Conservation (phyloP, 2,329 filamentous ascomycete genomes). For the Epichloe glyceriae region DNA sequence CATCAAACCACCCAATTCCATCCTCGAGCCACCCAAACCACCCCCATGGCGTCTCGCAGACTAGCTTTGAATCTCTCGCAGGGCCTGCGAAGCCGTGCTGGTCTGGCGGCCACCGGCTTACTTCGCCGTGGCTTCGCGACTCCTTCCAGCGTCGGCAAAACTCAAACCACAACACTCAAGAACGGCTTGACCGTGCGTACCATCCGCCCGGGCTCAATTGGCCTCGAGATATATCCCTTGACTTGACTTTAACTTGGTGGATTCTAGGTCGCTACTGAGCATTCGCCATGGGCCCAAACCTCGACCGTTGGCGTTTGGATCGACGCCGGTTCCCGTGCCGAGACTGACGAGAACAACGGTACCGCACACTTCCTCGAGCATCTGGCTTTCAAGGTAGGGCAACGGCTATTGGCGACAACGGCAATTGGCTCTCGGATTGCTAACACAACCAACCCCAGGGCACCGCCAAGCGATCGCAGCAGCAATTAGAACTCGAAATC, state of each 20-base stretch:
- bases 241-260: constrained; percentile 15
- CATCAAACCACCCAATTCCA: constrained; percentile 44
- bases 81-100: constrained; percentile 77
- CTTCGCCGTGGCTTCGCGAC: constrained; percentile 83
- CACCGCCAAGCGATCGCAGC: constrained; percentile 85
- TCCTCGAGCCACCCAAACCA: constrained; percentile 34
- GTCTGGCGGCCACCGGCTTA: constrained; percentile 63
- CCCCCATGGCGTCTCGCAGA: constrained; percentile 87
- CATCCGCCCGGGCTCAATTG: constrained; percentile 25
- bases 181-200: constrained; percentile 84
- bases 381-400: constrained; percentile 90
- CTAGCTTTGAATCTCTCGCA: constrained; percentile 89
- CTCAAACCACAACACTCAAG: constrained; percentile 88
- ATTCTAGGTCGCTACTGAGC: constrained; percentile 82
- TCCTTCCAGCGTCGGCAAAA: constrained; percentile 68
- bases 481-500: constrained; percentile 97
- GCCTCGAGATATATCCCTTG: constrained; percentile 11
- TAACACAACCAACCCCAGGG: constrained; percentile 40
- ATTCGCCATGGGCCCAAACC: constrained; percentile 96
- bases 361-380: constrained; percentile 99
- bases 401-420: background rate
- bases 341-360: constrained; percentile 97
- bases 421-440: background rate
- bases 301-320: constrained; percentile 99
- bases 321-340: constrained; percentile 93